Evolutionary conservation across 1,284 basidiomycete species (phyloP), one percentile per base, ranked within the genome.

Genomic region (Cutaneotrichosporon mucoides): DNA sequence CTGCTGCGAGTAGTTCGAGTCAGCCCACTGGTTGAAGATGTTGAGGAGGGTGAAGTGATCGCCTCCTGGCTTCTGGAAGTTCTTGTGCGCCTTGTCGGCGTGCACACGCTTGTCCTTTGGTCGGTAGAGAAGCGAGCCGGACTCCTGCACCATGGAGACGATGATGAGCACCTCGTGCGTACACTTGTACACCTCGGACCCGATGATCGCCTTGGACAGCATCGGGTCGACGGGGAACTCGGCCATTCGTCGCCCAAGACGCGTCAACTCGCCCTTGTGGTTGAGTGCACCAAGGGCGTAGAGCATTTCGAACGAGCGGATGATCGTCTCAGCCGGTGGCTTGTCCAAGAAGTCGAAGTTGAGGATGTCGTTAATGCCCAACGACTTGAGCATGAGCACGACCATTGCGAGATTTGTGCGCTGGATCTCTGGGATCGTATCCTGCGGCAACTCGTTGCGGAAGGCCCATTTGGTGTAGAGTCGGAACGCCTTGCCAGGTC

Each of bases 201-300:
- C 90, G 62, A 99, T 92, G 72, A 99, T 96, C 2, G 90, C 87
- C 77, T 98, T 98, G 44, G 89, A 92, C 68, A 99, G 81, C 88
- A 97, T 97, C 3, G 96, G 96, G 71, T 99, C 96, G 42, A 98
- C 91, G 5, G 95, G 95, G 79, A 99, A 99, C 76, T 99, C 96
- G 5, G 95, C 95, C 96, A 99, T 99, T 51, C 93, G 82, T 57
- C 96, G 83, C 1, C 96, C 96, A 33, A 99, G 83, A 73, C 97
- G 93, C 10, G 96, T 99, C 64, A 99, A 78, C 76, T 99, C 94
- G 11, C 96, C 96, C 61, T 89, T 83, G 76, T 99, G 94, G 75
- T 99, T 98, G 65, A 99, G 81, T 0, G 95, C 94, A 16, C 95
- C 96, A 0, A 99, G 81, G 0, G 94, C 95, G 77, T 99, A 99